A percentile compares a stretch with the other conserved stretches of the same genome.
Conservation (phyloP, 2,329 filamentous ascomycete species). For the Chaetothyriales sp. region DNA sequence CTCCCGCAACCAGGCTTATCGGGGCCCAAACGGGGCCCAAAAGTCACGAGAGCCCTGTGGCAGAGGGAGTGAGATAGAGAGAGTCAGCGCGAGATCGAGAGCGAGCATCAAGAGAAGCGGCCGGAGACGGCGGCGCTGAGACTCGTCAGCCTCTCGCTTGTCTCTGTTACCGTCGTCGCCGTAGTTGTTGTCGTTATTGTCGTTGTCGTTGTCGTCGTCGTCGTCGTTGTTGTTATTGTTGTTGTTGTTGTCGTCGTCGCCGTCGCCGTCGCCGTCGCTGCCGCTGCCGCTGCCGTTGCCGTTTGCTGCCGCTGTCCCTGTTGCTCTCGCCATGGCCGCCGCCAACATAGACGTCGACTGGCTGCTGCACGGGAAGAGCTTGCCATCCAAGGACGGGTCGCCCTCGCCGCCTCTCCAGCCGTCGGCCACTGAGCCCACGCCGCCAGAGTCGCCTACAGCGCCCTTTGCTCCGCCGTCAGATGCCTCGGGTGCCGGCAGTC, state of each 20-base stretch:
- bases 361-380: constrained; percentile 65
- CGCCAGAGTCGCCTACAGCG: constrained; percentile 3
- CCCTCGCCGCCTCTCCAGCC: constrained; percentile 7
- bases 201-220: too few species aligned
- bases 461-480: too few species aligned
- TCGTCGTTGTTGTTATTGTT: too few species aligned
- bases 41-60: not conserved
- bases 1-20: not conserved
- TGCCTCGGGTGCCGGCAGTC: too few species aligned
- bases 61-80: not conserved
- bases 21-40: not conserved
- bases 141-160: not conserved
- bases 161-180: not conserved
- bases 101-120: not conserved
- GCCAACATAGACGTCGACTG: constrained; percentile 79
- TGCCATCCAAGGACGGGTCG: constrained; percentile 9
- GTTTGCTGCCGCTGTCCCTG: too few species aligned
- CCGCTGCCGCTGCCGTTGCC: too few species aligned
- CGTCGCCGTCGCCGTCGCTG: too few species aligned
- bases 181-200: too few species aligned
- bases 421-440: constrained; percentile 12
- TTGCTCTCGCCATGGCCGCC: constrained; percentile 35
- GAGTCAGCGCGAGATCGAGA: not conserved
- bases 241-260: too few species aligned
- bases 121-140: not conserved